Base-by-base conservation (phyloP, 352 stramenopile species). In the Pythium pectinolyticum region DNA sequence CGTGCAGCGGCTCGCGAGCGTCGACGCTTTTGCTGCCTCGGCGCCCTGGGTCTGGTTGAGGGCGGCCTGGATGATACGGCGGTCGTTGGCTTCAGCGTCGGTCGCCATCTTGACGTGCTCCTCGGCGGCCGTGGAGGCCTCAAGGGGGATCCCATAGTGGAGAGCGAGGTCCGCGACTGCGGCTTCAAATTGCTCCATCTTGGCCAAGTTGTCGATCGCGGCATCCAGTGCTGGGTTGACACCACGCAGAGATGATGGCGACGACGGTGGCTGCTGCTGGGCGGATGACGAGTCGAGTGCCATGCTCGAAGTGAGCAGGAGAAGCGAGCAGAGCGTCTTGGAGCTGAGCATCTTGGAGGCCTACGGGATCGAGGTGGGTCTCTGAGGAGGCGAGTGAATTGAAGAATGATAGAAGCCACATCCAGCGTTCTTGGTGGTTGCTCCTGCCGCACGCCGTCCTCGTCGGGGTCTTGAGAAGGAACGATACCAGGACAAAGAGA, bases 141-240 rank as follows among this genome's bases (percentile, higher is more conserved):
- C 64, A 11, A 75, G 63, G 7, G 68, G 63, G 20, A 72, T 59
- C 3, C 67, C 67, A 51, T 75, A 75, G 54, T 67, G 57, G 50
- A 67, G 51, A 31, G 68, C 68, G 22, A 75, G 60, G 30, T 72
- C 58, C 46, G 64, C 61, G 28, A 72, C 68, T 3, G 60, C 58
- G 28, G 51, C 60, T 30, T 72, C 64, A 17, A 75, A 75, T 43
- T 63, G 54, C 54, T 69, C 62, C 54, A 69, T 63, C 34, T 63
- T 63, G 47, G 53, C 43, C 19, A 69, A 40, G 39, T 63, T 69
- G 15, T 69, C 55, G 54, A 63, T 63, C 8, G 62, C 62, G 3
- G 46, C 62, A 32, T 69, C 62, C 10, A 69, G 54, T 2, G 55
- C 53, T 9, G 55, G 48, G 62, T 63, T 63, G 17, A 28, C n/a